These are phyloP conservation scores for Paraconiothyrium sp. DNA, from an alignment of 2,329 filamentous ascomycete species.

Conservation along the genomic window DNA sequence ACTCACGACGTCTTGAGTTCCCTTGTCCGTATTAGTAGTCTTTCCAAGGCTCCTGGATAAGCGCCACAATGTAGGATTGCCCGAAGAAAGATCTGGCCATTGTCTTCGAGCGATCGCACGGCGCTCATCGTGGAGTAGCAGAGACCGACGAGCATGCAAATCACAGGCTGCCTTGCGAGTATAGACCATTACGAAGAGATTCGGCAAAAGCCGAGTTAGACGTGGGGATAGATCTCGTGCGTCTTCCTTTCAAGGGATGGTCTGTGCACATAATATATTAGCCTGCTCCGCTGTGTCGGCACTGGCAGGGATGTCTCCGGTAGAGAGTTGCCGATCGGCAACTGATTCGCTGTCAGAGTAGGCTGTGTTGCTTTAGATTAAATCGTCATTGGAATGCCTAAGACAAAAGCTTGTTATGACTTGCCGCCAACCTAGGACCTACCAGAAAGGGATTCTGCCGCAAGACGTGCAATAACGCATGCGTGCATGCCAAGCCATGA, in stretches of 20 bases:
- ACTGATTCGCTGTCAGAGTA: conserved; percentile 23
- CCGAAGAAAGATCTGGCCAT: too few species aligned
- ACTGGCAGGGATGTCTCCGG: conserved; percentile 21
- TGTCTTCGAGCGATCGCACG: not conserved
- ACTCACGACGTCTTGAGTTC: not conserved
- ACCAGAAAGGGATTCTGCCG: conserved; percentile 25
- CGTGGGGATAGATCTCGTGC: conserved; percentile 31
- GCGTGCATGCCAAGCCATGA: conserved; percentile 32
- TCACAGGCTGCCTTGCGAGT: conserved; percentile 9
- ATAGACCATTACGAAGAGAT: conserved; percentile 13
- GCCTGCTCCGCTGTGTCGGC: conserved; percentile 26
- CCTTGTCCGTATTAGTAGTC: not conserved
- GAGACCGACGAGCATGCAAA: not conserved
- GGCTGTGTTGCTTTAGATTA: conserved; percentile 27
- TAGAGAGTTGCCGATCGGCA: conserved; percentile 16
- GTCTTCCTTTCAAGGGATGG: conserved; percentile 18
- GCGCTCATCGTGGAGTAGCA: not conserved
- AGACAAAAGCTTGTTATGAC: conserved; percentile 30
- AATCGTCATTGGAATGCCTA: conserved; percentile 29
- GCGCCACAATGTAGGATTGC: too few species aligned
- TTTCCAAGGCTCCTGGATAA: too few species aligned
- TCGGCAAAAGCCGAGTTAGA: conserved; percentile 25
- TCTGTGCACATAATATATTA: conserved; percentile 37
- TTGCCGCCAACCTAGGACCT: conserved; percentile 23
- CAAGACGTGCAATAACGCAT: conserved; percentile 13